phyloP scores from a whole-genome alignment of 2,329 filamentous ascomycete species.

The Aspergillus thermomutatus region DNA sequence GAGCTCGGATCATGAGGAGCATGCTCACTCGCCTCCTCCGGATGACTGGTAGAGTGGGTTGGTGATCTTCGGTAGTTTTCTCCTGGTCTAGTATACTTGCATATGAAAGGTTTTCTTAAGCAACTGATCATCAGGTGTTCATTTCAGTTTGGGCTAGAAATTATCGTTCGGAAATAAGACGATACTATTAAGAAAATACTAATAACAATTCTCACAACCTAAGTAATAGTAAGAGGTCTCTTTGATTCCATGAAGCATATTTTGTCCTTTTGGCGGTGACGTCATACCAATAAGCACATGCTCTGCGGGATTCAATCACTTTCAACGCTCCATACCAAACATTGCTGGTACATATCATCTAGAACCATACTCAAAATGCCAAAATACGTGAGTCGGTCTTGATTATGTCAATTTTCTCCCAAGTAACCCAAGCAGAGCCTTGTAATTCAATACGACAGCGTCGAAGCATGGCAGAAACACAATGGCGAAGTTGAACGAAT shows the following conservation, averaged over 20 bases:
- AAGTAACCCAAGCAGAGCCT: slow-evolving; percentile 4
- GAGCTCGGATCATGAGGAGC: slow-evolving; percentile 9
- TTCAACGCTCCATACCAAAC: neutral
- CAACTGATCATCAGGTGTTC: neutral
- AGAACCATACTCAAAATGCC: slow-evolving; percentile 13
- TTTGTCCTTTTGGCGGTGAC: neutral
- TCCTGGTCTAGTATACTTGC: neutral
- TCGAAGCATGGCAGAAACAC: slow-evolving; percentile 13
- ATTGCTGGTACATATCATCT: neutral
- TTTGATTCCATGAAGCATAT: too few relatives aligned
- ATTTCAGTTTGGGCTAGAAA: too few relatives aligned
- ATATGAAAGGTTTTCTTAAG: neutral
- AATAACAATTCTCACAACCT: neutral
- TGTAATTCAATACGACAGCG: slow-evolving; percentile 12
- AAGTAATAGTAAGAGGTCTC: too few relatives aligned
- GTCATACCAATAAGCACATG: neutral
- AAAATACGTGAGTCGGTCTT: slow-evolving; percentile 10
- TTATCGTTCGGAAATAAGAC: too few relatives aligned
- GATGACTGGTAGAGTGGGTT: neutral
- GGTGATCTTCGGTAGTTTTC: neutral
- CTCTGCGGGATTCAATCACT: neutral
- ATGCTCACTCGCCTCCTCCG: neutral
- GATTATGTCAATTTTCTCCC: neutral
- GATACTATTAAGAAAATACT: too few relatives aligned
- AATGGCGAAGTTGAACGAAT: slow-evolving; percentile 11